Base-by-base conservation (phyloP, 192 early-diverging fungal genomes). In the Coemansia sp. region DNA sequence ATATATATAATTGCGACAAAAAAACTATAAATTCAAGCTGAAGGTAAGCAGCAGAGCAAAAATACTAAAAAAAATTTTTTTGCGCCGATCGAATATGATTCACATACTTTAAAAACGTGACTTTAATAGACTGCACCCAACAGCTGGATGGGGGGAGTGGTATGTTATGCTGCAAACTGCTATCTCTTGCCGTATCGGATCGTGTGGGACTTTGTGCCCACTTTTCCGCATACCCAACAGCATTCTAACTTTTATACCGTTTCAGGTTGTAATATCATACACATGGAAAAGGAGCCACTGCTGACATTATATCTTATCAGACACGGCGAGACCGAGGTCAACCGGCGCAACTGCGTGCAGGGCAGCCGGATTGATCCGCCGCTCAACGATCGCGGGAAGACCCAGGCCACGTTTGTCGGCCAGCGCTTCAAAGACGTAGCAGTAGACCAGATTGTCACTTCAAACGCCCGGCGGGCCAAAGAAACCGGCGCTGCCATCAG, bases 261-360 rank as follows among this genome's bases (percentile, higher is more conserved):
- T 30, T 30, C 27, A 5, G 27, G 27, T 30, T 30, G 2, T 30
- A 2, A 7, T 30, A 30, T 30, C 21, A 34, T 37, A 2, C 3
- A 18, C 5, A 49, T 24, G 41, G 41, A 43, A 14, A 2, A 8
- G 15, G 19, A 43, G 27, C 56, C 60, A 9, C 56, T 33, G 11
- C 34, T 42, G 13, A 77, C 67, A 24, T 57, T 77, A 44, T 77
- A 77, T 49, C 48, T 77, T n/a, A 63, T 69, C 33, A 67, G 73
- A 10, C 73, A 77, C 42, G 73, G 73, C 59, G 75, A 78, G 53
- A 78, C 75, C 15, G 75, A 64, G 39, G 68, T 78, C 55, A 78
- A 78, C 55, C 49, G 46, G 19, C 57, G 22, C 45, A 66, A 69
- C 65, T 66, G 69, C 56, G 64, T 78, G 33, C 75, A 78, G 45